A percentile compares a stretch with the other conserved stretches of the same genome.
These are phyloP conservation scores for Amaranthus cruentus DNA, from an alignment of 148 eudicot species.

Conservation along the genomic window DNA sequence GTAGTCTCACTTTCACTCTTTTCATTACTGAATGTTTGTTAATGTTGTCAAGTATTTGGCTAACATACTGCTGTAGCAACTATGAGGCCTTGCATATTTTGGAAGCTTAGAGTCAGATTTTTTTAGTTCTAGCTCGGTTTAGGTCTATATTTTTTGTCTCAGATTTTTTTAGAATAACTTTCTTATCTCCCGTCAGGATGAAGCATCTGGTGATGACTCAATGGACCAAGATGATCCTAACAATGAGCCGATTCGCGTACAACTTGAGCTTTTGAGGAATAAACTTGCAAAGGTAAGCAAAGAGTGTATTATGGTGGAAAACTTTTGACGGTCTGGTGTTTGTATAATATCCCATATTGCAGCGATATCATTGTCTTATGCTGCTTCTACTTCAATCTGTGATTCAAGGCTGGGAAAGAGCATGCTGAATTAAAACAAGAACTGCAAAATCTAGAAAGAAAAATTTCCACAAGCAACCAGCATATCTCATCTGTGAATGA, in stretches of 20 bases:
- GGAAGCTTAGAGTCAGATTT: neutral
- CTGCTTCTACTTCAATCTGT: neutral
- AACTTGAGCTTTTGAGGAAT: conserved; percentile 54
- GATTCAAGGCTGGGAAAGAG: conserved; percentile 52
- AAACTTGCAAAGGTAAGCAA: conserved; percentile 54
- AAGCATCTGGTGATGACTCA: conserved; percentile 36
- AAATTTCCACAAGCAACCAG: conserved; percentile 36
- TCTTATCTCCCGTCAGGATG: conserved; percentile 33
- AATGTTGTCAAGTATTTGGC: too few relatives aligned
- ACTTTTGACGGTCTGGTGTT: neutral
- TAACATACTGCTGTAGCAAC: neutral
- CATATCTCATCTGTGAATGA: conserved; percentile 47
- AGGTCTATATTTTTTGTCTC: neutral
- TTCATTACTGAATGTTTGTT: too few relatives aligned
- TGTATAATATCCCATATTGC: neutral
- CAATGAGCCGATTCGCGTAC: conserved; percentile 47
- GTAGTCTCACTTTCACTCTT: neutral
- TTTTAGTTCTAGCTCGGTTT: neutral
- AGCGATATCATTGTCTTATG: neutral
- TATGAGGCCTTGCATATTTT: neutral
- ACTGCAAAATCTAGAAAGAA: conserved; percentile 39
- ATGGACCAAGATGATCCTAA: conserved; percentile 36
- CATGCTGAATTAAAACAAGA: conserved; percentile 52
- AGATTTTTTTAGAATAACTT: neutral
- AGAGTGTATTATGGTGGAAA: neutral